phyloP scores from a whole-genome alignment of 2,329 filamentous ascomycete species.

The Hypomyces rosellus region DNA sequence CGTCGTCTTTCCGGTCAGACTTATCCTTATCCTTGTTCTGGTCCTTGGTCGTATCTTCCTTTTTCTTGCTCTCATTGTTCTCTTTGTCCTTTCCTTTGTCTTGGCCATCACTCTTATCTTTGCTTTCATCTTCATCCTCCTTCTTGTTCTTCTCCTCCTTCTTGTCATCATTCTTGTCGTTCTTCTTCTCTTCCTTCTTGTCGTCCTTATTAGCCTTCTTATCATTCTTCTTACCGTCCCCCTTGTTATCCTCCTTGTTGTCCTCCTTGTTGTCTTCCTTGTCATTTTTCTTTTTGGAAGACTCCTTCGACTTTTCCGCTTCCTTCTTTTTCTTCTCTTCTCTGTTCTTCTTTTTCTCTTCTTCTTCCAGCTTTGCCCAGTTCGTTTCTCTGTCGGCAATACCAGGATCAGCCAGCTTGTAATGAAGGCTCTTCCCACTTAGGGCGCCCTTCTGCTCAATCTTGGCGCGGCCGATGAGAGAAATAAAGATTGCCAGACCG shows the following conservation, averaged over 20 bases:
- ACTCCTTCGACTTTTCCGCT: slow-evolving; percentile 19
- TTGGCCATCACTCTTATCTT: neutral
- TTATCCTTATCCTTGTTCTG: slow-evolving; percentile 6
- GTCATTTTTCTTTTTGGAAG: slow-evolving; percentile 19
- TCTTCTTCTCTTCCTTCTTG: slow-evolving; percentile 11
- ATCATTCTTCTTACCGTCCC: slow-evolving; percentile 15
- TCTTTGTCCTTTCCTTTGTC: neutral
- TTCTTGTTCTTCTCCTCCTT: neutral
- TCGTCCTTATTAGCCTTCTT: slow-evolving; percentile 16
- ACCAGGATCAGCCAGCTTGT: slow-evolving; percentile 32
- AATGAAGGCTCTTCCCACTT: slow-evolving; percentile 29
- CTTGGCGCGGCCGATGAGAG: slow-evolving; percentile 74
- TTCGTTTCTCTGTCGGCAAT: slow-evolving; percentile 33
- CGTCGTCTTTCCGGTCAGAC: slow-evolving; percentile 9
- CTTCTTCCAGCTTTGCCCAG: slow-evolving; percentile 40
- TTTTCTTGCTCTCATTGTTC: neutral
- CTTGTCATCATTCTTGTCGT: slow-evolving; percentile 7
- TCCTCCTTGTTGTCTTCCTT: slow-evolving; percentile 21
- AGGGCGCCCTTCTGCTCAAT: slow-evolving; percentile 39
- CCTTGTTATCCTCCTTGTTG: slow-evolving; percentile 11
- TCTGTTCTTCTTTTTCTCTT: slow-evolving; percentile 32
- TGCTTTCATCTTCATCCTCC: neutral
- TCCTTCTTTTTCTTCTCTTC: slow-evolving; percentile 30
- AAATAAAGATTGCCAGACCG: slow-evolving; percentile 72
- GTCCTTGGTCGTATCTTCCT: neutral